Evolutionary conservation across 108 stramenopile species (phyloP), one percentile per base, ranked within the genome.

Genomic region (Nitzschia inconspicua): DNA sequence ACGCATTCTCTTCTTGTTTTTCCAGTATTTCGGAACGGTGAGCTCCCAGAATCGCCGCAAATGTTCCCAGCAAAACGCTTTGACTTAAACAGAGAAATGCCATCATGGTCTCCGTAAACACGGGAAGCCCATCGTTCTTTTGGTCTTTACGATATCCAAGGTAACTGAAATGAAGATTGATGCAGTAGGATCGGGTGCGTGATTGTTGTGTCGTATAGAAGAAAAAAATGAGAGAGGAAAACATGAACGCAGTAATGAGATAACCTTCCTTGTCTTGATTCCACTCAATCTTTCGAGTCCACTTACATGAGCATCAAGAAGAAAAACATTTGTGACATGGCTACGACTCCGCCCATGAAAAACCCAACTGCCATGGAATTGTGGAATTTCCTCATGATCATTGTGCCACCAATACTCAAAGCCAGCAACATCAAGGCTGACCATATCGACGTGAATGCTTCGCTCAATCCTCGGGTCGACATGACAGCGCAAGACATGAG

Each of bases 341-440:
- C 84, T 2, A 87, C 85, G 18, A 93, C 82, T 51, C 76, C 73
- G 37, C 91, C 91, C 87, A 93, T 88, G 68, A 93, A 93, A 53
- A 89, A 89, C 32, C 91, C 91, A 14, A 89, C 86, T 11, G 82
- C 83, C 61, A 93, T 76, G 34, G 75, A 77, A 59, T 79, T 93
- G 60, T 93, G 88, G 60, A 88, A 93, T 68, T 86, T 88, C 55
- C 91, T 63, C 91, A 93, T 93, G 57, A 93, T 87, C 67, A 93
- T 87, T 9, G 91, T 93, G 37, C 91, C 91, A 27, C 91, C 88
- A 54, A 89, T 83, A 52, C 85, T 78, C 11, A 93, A 61, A 3
- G 66, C 50, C 9, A 85, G 37, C 37, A 89, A 54, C 56, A 93
- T 72, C 9, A 87, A 19, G 32, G 86, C 75, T 14, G 82, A 83